Percentiles rank a stretch among this genome's conserved stretches.
Conservation (phyloP, 495 filamentous ascomycete genomes). For the Tuber microsphaerosporum region DNA sequence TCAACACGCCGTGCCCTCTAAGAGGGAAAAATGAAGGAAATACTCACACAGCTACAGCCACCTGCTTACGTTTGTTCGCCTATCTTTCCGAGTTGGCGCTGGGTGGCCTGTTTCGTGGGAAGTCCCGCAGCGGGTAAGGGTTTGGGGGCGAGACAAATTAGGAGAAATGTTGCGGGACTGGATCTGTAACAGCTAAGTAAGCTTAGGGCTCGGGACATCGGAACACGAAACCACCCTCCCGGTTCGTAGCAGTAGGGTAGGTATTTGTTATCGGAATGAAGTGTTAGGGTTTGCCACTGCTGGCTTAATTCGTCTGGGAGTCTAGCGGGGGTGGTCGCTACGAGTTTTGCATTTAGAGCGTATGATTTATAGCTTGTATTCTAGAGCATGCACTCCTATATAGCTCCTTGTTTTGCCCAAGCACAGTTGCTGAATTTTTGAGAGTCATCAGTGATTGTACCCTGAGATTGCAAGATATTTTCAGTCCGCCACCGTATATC, state of each 20-base stretch:
- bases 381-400: neutral
- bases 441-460: neutral
- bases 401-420: neutral
- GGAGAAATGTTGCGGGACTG: neutral
- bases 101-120: neutral
- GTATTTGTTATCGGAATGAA: neutral
- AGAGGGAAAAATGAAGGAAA: neutral
- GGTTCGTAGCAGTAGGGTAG: neutral
- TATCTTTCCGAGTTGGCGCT: neutral
- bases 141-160: neutral
- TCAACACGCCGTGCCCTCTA: neutral
- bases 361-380: neutral
- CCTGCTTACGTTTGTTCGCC: neutral
- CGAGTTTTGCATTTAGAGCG: neutral
- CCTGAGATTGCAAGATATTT: neutral
- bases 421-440: neutral
- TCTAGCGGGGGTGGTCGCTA: neutral
- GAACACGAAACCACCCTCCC: neutral
- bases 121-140: too few relatives aligned
- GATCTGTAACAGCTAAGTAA: neutral
- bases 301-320: neutral
- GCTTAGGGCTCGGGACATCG: neutral
- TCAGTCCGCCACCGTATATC: neutral
- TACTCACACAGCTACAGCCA: neutral
- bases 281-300: neutral